Percentiles rank a stretch among this genome's conserved stretches.
phyloP scores from a whole-genome alignment of 208 protist genomes.

The Wallacemonas rigidus region DNA sequence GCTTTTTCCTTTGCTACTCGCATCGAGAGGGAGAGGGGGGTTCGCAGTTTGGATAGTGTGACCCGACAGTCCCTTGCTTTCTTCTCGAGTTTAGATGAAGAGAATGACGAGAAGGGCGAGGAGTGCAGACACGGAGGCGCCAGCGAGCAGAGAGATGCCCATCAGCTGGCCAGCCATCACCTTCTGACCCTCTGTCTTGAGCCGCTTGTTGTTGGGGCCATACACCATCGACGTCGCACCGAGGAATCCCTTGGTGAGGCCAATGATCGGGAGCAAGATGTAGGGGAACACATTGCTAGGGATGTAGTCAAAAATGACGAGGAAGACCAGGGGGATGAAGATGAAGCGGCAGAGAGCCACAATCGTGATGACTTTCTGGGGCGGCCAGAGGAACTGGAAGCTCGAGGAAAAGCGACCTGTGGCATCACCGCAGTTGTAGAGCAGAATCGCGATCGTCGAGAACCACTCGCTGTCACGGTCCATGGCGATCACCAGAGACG shows the following conservation, averaged over 20 bases:
- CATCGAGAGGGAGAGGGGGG: neutral
- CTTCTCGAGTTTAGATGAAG: constrained; percentile 17
- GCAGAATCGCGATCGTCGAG: constrained; percentile 41
- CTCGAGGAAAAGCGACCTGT: constrained; percentile 32
- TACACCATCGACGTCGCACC: constrained; percentile 57
- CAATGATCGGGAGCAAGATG: constrained; percentile 38
- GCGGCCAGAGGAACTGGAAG: constrained; percentile 31
- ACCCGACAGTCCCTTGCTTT: neutral
- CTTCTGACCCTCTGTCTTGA: constrained; percentile 33
- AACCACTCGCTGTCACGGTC: constrained; percentile 45
- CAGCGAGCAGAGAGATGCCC: constrained; percentile 42
- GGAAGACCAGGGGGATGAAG: constrained; percentile 43
- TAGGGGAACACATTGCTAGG: constrained; percentile 27
- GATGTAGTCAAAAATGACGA: constrained; percentile 50
- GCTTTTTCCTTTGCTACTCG: neutral
- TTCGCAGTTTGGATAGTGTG: no score
- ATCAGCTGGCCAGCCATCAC: constrained; percentile 49
- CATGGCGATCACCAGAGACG: constrained; percentile 41
- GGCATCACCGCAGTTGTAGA: constrained; percentile 52
- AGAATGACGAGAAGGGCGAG: constrained; percentile 42
- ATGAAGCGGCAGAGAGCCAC: constrained; percentile 35
- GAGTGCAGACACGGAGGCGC: constrained; percentile 36
- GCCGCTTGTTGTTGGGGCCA: constrained; percentile 28
- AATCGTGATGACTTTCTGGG: constrained; percentile 30
- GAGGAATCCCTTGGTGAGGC: constrained; percentile 57